Evolutionary conservation across 495 filamentous ascomycete species (phyloP).

Genomic region (Talaromyces proteolyticus): DNA sequence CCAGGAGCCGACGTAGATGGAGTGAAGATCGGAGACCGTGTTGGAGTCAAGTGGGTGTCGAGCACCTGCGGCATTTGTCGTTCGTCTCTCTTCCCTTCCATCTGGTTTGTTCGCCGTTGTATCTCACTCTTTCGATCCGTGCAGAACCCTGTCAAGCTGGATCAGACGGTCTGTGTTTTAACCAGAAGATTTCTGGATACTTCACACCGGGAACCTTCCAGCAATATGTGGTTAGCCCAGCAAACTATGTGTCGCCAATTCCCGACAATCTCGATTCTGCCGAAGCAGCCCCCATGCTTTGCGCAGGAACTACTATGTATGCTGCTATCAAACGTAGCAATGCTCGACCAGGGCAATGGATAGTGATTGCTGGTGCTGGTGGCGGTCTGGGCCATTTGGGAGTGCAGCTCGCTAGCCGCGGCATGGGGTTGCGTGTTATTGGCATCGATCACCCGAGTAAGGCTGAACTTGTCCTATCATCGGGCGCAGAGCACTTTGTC

Average conservation of each 20-base stretch:
- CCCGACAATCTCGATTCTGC: slow-evolving; percentile 53
- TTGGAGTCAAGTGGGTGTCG: slow-evolving; percentile 41
- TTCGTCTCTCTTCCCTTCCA: too few relatives aligned
- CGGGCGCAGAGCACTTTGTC: slow-evolving; percentile 63
- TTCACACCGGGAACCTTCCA: slow-evolving; percentile 52
- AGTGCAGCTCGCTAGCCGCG: slow-evolving; percentile 51
- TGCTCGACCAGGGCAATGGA: slow-evolving; percentile 54
- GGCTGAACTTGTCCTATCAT: slow-evolving; percentile 46
- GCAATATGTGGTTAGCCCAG: slow-evolving; percentile 59
- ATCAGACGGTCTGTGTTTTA: slow-evolving; percentile 40
- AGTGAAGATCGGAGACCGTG: slow-evolving; percentile 50
- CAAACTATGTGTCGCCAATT: slow-evolving; percentile 64
- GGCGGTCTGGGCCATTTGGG: slow-evolving; percentile 64
- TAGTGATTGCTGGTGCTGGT: slow-evolving; percentile 41
- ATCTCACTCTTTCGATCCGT: too few relatives aligned
- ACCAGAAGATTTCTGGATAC: slow-evolving; percentile 32
- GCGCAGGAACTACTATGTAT: slow-evolving; percentile 55
- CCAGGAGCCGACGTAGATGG: slow-evolving; percentile 29
- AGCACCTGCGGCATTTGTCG: slow-evolving; percentile 24
- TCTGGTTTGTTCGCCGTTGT: too few relatives aligned
- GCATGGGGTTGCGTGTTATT: slow-evolving; percentile 49
- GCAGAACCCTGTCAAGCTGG: slow-evolving; percentile 35
- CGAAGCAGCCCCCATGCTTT: slow-evolving; percentile 60
- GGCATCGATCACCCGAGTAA: slow-evolving; percentile 58
- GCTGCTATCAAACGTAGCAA: slow-evolving; percentile 51